phyloP scores from a whole-genome alignment of 1,139 yeast genomes.

The Magnusiomyces sp. region DNA sequence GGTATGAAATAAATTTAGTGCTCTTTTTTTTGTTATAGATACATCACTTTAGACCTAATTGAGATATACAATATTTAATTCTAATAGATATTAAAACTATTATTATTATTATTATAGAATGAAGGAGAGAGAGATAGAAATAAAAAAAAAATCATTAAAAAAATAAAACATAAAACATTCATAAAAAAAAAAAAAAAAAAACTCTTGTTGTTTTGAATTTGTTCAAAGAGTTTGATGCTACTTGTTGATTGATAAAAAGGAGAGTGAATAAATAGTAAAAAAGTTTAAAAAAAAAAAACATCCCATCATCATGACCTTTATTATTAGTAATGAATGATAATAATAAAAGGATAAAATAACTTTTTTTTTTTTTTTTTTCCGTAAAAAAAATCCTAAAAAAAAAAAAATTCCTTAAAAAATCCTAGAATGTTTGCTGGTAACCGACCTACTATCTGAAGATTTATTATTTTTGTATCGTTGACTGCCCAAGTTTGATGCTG shows the following conservation, averaged over 20 bases:
- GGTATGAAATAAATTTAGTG: neutral
- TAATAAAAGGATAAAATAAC: too few relatives aligned
- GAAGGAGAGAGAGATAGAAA: neutral
- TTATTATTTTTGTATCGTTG: constrained; percentile 8
- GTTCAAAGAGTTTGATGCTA: too few relatives aligned
- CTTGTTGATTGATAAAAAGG: too few relatives aligned
- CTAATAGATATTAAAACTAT: neutral
- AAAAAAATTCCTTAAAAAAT: neutral
- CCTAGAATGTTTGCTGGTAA: constrained; percentile 1
- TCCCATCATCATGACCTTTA: too few relatives aligned
- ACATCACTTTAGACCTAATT: neutral
- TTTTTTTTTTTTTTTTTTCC: neutral
- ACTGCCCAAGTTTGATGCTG: constrained; percentile 12
- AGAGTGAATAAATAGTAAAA: too few relatives aligned
- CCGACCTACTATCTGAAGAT: constrained; percentile 6
- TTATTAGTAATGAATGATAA: too few relatives aligned
- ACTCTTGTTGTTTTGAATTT: too few relatives aligned
- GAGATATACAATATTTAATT: neutral
- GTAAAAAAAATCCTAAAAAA: neutral
- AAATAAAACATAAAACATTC: too few relatives aligned
- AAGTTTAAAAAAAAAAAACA: too few relatives aligned
- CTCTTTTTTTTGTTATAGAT: neutral
- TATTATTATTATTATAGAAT: neutral
- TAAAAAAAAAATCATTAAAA: neutral
- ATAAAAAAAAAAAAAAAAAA: too few relatives aligned